Evolutionary conservation across 306 rosid species (phyloP).

Genomic region (Prunus mongolica): DNA sequence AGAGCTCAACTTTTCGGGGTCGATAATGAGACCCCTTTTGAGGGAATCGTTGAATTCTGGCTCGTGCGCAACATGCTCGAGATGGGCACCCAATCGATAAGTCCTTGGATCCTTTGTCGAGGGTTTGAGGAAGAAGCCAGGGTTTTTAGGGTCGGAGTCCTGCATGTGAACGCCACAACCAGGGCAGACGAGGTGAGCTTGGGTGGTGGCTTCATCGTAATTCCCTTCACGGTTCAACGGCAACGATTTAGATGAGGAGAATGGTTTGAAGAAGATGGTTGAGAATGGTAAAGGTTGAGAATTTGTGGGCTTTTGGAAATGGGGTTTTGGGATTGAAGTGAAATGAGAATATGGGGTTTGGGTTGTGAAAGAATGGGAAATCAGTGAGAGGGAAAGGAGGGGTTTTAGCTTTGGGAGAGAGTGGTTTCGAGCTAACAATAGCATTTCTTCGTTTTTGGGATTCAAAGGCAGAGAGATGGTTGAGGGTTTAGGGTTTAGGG

Average conservation of each 20-base stretch:
- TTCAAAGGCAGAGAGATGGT: background rate
- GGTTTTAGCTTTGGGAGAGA: conserved; percentile 29
- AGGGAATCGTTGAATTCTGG: conserved; percentile 66
- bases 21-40: conserved; percentile 59
- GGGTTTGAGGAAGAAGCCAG: conserved; percentile 82
- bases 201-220: conserved; percentile 52
- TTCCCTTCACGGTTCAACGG: conserved; percentile 77
- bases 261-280: conserved; percentile 15
- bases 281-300: background rate
- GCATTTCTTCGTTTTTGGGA: conserved; percentile 17
- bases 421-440: conserved; percentile 24
- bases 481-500: conserved; percentile 29
- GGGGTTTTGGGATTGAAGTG: conserved; percentile 13
- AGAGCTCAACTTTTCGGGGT: conserved; percentile 32
- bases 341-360: background rate
- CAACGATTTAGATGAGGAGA: conserved; percentile 19
- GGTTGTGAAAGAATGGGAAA: conserved; percentile 1
- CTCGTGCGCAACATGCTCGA: conserved; percentile 51
- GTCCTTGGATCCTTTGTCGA: conserved; percentile 47
- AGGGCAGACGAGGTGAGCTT: conserved; percentile 50
- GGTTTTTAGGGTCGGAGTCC: conserved; percentile 56
- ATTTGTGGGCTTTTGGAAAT: background rate
- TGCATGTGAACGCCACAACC: conserved; percentile 96
- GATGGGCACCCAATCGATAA: conserved; percentile 48
- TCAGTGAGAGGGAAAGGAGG: conserved; percentile 15